phyloP scores from a whole-genome alignment of 768 basidiomycete genomes.

The Russula sp. region DNA sequence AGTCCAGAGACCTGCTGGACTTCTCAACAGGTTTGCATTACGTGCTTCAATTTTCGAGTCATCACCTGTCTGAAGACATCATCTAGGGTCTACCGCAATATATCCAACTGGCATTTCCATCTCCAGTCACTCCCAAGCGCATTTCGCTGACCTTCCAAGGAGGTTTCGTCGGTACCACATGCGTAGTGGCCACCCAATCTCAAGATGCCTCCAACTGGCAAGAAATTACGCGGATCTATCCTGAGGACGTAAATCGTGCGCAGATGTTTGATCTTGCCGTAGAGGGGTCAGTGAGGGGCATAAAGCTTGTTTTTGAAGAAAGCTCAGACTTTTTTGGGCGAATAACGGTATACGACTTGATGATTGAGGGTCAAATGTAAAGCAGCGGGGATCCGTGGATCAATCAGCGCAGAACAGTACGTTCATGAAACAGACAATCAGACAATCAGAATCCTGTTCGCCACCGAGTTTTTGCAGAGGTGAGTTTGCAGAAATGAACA shows the following conservation, averaged over 20 bases:
- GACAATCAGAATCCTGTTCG: not conserved
- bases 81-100: slow-evolving; percentile 71
- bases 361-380: slow-evolving; percentile 20
- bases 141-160: slow-evolving; percentile 75
- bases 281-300: slow-evolving; percentile 31
- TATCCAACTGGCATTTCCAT: slow-evolving; percentile 57
- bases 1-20: slow-evolving; percentile 27
- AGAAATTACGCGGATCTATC: slow-evolving; percentile 52
- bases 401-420: not conserved
- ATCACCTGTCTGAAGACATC: not conserved
- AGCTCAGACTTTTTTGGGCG: slow-evolving; percentile 86
- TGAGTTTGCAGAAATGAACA: not conserved
- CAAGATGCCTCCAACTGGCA: slow-evolving; percentile 42
- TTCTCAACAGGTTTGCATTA: slow-evolving; percentile 19
- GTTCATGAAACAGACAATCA: not conserved
- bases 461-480: not conserved
- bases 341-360: slow-evolving; percentile 65
- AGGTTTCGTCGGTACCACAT: slow-evolving; percentile 73
- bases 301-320: slow-evolving; percentile 70
- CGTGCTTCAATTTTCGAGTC: not conserved
- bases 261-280: slow-evolving; percentile 56
- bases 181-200: slow-evolving; percentile 40
- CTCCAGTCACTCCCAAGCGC: slow-evolving; percentile 48
- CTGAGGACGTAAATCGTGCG: slow-evolving; percentile 71
- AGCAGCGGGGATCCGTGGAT: not conserved